A percentile compares a stretch with the other conserved stretches of the same genome.
phyloP scores from a whole-genome alignment of 495 filamentous ascomycete species.

The Elasticomyces elasticus region DNA sequence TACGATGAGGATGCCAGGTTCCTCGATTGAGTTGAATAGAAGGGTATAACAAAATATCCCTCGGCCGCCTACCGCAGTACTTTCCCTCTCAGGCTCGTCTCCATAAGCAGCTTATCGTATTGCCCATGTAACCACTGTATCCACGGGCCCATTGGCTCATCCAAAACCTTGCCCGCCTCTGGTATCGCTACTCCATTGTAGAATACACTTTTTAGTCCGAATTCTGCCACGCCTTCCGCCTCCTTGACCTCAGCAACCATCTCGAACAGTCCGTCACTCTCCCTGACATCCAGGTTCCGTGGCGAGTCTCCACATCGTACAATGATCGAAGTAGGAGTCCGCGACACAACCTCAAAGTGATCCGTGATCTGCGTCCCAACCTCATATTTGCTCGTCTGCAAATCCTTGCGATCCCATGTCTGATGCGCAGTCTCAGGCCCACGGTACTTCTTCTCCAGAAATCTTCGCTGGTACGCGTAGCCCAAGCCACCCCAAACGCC shows the following conservation, averaged over 20 bases:
- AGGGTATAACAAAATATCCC: background rate
- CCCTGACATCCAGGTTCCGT: conserved; percentile 43
- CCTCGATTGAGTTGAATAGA: conserved; percentile 11
- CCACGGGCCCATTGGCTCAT: conserved; percentile 41
- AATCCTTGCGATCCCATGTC: conserved; percentile 51
- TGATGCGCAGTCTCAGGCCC: conserved; percentile 49
- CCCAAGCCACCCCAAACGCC: conserved; percentile 61
- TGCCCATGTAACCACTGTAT: conserved; percentile 50
- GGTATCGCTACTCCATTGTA: conserved; percentile 42
- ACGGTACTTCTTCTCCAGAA: conserved; percentile 53
- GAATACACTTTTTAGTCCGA: conserved; percentile 58
- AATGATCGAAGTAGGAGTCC: conserved; percentile 48
- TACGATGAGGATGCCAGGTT: conserved; percentile 17
- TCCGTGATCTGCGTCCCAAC: conserved; percentile 58
- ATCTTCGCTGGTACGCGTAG: conserved; percentile 52
- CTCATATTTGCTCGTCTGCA: conserved; percentile 46
- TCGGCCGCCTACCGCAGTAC: conserved; percentile 10
- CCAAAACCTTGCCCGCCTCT: conserved; percentile 28
- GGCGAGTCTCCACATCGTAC: conserved; percentile 62
- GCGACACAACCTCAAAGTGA: conserved; percentile 67
- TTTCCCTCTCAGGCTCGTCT: conserved; percentile 39
- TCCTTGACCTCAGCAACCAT: conserved; percentile 53
- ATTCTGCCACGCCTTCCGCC: conserved; percentile 50
- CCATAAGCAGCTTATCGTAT: conserved; percentile 56
- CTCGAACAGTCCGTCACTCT: conserved; percentile 60